Evolutionary conservation across 805 yeast genomes (phyloP), one percentile per base, ranked within the genome.

Genomic region (Candida maesae): DNA sequence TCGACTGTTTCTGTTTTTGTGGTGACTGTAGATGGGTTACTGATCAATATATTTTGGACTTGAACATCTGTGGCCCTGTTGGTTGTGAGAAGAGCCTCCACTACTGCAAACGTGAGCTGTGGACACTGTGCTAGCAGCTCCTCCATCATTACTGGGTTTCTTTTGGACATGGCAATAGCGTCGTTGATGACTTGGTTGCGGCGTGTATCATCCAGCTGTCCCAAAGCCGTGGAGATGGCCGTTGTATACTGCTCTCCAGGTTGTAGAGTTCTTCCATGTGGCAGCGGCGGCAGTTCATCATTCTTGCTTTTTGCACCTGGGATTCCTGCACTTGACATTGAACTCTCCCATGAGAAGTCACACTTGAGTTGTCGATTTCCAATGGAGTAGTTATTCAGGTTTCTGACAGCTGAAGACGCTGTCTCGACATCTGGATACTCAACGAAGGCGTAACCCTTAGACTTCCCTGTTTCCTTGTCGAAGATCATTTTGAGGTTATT

Each of bases 361-460:
- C 96, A 93, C 48, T 82, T 77, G 36, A 91, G 62, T 29, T 66
- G 71, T 48, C 96, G 66, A 33, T 74, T 74, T 1, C 95, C 95
- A 41, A 87, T 76, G 31, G 75, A 72, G 63, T 81, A 83, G 49
- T 86, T 84, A 61, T 86, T 85, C 48, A 91, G 66, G 64, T 91
- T 91, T 47, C 97, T 69, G 20, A 89, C 95, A 0, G 98, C 97
- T 15, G 91, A 80, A 2, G 86, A 79, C 5, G 96, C 96, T 0
- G 96, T 84, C 52, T 86, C 95, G 11, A 76, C 67, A 59, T 91
- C 72, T 41, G 44, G 75, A 59, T 84, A 91, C 53, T 84, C 90
- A 14, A 91, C 82, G 54, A 85, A 86, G 5, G 95, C 95, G 56
- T 79, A 86, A 1, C 97, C 97, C 60, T 84, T 88, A 6, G 96